phyloP scores from a whole-genome alignment of 441 rosid genomes.

The Pelargonium myrrhifolium region DNA sequence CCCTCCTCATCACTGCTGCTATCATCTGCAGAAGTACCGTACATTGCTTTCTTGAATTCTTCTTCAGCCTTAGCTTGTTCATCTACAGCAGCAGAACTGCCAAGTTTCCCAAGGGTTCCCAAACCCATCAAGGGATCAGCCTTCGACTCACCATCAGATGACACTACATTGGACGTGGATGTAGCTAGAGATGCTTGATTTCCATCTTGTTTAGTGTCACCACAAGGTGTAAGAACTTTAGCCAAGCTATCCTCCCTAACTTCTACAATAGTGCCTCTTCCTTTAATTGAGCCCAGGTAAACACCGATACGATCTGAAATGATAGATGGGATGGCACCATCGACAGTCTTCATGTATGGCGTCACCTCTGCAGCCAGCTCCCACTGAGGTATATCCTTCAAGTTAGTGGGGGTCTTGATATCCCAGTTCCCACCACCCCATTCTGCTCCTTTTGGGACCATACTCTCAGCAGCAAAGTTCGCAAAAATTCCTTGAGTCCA shows the following conservation, averaged over 20 bases:
- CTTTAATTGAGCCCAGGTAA: slow-evolving; percentile 85
- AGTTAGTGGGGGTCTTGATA: slow-evolving; percentile 73
- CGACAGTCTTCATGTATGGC: slow-evolving; percentile 97
- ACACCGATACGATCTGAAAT: slow-evolving; percentile 90
- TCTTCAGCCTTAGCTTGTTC: slow-evolving; percentile 96
- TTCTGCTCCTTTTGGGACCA: slow-evolving; percentile 97
- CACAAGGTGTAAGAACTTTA: slow-evolving; percentile 47
- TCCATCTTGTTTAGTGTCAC: slow-evolving; percentile 41
- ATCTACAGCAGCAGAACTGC: slow-evolving; percentile 45
- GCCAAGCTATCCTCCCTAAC: slow-evolving; percentile 82
- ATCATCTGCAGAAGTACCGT: slow-evolving; percentile 66
- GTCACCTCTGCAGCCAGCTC: slow-evolving; percentile 92
- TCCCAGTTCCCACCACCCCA: slow-evolving; percentile 99
- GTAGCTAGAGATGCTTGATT: slow-evolving; percentile 33
- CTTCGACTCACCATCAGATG: slow-evolving; percentile 38
- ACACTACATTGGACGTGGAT: slow-evolving; percentile 37
- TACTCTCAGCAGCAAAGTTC: slow-evolving; percentile 97
- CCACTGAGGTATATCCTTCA: slow-evolving; percentile 88
- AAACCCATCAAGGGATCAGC: slow-evolving; percentile 66
- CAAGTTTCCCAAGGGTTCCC: slow-evolving; percentile 51
- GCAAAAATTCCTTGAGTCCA: slow-evolving; percentile 99
- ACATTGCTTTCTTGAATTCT: slow-evolving; percentile 92
- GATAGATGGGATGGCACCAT: slow-evolving; percentile 82
- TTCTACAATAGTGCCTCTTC: slow-evolving; percentile 85
- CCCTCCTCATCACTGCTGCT: slow-evolving; percentile 98